Evolutionary conservation across 2,329 filamentous ascomycete genomes (phyloP).

Genomic region (Ceratocystis harringtonii): DNA sequence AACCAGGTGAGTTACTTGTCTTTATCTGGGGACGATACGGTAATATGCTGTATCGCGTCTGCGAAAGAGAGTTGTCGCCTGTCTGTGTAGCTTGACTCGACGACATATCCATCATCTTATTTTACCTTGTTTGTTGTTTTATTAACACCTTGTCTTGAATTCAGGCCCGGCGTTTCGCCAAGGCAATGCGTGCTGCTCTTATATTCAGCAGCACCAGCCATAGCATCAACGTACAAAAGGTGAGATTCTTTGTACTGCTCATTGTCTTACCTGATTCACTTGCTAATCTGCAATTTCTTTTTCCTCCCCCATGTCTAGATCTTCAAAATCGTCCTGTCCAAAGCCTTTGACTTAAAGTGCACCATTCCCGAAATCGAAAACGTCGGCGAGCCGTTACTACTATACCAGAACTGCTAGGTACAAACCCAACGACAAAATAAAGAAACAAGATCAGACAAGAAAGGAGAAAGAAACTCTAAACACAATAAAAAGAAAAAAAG

Average conservation of each 20-base stretch:
- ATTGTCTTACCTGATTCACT: background rate
- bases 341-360: conserved; percentile 96
- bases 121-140: background rate
- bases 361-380: conserved; percentile 99
- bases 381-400: conserved; percentile 81
- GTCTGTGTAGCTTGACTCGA: background rate
- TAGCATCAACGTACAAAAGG: conserved; percentile 98
- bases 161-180: conserved; percentile 85
- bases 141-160: background rate
- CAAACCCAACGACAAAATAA: conserved; percentile 9
- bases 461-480: background rate
- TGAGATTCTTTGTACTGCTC: conserved; percentile 26
- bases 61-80: background rate
- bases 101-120: too few species aligned
- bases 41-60: background rate
- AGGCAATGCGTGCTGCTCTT: conserved; percentile 92
- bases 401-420: conserved; percentile 56
- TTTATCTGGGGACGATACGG: too few species aligned
- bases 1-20: conserved; percentile 51
- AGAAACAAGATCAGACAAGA: background rate
- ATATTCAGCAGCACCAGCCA: conserved; percentile 99
- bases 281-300: background rate
- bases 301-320: conserved; percentile 44
- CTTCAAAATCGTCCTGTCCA: conserved; percentile 98
- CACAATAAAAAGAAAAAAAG: conserved; percentile 4